Base-by-base conservation (phyloP, 257 asterid species). In the Plectranthus barbatus region DNA sequence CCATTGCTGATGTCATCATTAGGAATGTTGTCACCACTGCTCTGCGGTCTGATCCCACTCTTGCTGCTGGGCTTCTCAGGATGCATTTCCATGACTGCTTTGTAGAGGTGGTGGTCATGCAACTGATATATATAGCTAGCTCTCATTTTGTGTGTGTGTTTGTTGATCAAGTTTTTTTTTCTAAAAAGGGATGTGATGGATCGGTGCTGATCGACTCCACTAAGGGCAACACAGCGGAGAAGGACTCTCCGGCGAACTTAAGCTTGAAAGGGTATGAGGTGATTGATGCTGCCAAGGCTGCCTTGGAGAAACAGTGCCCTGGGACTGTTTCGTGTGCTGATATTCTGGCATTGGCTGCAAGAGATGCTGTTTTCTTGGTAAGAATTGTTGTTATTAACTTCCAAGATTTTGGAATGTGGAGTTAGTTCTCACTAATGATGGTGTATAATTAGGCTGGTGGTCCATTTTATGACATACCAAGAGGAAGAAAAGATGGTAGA, bases 71-170 rank as follows among this genome's bases (percentile, higher is more conserved):
- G 7, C 97, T 92, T 61, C 2, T 92, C 17, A 65, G 97, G 68
- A 86, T 92, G 97, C 97, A 92, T 66, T 92, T 92, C 62, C 98
- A 92, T n/a, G 98, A 92, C 73, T 92, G 98, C 80, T 92, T 92
- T 55, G 71, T 91, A 17, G 72, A 90, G 95, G 96, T 88, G 11
- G n/a, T 5, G 6, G n/a, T 7, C 15, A 1, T 9, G 10, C 8
- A 0, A n/a, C n/a, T n/a, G n/a, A n/a, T n/a, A n/a, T n/a, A n/a
- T n/a, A n/a, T n/a, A n/a, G n/a, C n/a, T n/a, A n/a, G n/a, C 36
- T 13, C 11, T 39, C 20, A 19, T 31, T 39, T 9, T 34, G 47
- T 17, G 9, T 18, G 6, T 39, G 10, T 57, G 20, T 56, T 15
- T 23, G 18, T 47, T 7, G 5, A 31, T 6, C 1, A n/a, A n/a